Evolutionary conservation across 1,284 basidiomycete genomes (phyloP).

Genomic region (Kalmanozyma brasiliensis): DNA sequence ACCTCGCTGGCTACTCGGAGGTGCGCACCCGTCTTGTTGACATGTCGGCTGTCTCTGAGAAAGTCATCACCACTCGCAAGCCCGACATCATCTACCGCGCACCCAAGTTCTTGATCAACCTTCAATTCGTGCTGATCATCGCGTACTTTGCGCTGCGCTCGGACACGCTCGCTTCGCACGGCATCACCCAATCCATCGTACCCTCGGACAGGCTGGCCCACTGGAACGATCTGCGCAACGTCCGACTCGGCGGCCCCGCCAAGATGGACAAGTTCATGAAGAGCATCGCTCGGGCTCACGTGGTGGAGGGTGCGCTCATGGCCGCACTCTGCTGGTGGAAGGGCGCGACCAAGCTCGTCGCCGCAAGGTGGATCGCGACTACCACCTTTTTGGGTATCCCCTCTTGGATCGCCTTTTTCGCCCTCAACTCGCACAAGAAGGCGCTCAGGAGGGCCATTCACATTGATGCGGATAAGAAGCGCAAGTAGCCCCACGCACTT

Average conservation of each 20-base stretch:
- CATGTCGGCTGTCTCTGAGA: constrained; percentile 28
- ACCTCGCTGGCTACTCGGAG: constrained; percentile 35
- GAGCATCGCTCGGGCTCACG: constrained; percentile 30
- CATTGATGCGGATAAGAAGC: constrained; percentile 28
- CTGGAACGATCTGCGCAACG: constrained; percentile 40
- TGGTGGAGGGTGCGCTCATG: constrained; percentile 34
- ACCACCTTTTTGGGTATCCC: constrained; percentile 48
- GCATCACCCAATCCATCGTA: constrained; percentile 23
- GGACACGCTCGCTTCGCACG: constrained; percentile 29
- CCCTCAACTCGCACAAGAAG: constrained; percentile 43
- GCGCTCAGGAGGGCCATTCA: constrained; percentile 23
- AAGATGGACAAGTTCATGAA: constrained; percentile 37
- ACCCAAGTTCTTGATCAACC: constrained; percentile 28
- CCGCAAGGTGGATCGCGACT: constrained; percentile 40
- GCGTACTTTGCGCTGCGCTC: constrained; percentile 40
- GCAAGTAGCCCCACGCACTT: constrained; percentile 3
- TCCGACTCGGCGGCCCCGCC: constrained; percentile 30
- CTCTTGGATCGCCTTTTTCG: constrained; percentile 45
- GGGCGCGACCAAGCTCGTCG: constrained; percentile 23
- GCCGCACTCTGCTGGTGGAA: constrained; percentile 29
- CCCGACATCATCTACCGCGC: constrained; percentile 38
- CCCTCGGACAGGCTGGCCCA: constrained; percentile 19
- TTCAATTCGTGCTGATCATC: neutral
- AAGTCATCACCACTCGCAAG: constrained; percentile 44
- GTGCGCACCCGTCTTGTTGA: constrained; percentile 42